A percentile compares a stretch with the other conserved stretches of the same genome.
Conservation (phyloP, 768 basidiomycete genomes). For the Ramaria rubella region DNA sequence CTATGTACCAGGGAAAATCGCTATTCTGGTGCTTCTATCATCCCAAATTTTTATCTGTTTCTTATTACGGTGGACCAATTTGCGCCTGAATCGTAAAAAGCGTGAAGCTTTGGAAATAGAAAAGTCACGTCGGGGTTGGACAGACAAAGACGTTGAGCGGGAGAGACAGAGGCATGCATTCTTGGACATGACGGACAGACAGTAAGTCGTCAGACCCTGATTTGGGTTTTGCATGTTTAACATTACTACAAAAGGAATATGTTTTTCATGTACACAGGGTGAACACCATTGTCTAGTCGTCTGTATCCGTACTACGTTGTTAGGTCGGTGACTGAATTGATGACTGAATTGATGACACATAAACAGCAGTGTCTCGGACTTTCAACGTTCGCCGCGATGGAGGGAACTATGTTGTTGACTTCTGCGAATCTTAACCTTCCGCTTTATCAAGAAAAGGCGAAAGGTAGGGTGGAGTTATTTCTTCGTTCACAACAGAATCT, state of each 20-base stretch:
- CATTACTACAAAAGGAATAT: constrained; percentile 4
- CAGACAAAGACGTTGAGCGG: constrained; percentile 17
- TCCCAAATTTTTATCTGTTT: constrained; percentile 20
- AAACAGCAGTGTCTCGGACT: not conserved
- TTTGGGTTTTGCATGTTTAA: not conserved
- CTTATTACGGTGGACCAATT: constrained; percentile 18
- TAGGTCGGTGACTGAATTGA: too few relatives aligned
- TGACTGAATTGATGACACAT: too few relatives aligned
- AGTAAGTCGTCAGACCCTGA: constrained; percentile 13
- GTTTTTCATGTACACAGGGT: constrained; percentile 10
- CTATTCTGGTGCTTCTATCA: constrained; percentile 26
- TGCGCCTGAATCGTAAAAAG: constrained; percentile 19
- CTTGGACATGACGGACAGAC: constrained; percentile 24
- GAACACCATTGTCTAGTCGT: not conserved
- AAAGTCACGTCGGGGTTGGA: constrained; percentile 19
- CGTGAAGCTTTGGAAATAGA: constrained; percentile 13
- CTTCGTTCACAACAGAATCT: not conserved
- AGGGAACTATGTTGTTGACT: not conserved
- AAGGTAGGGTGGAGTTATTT: not conserved
- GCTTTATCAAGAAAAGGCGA: not conserved
- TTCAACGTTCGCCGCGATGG: not conserved
- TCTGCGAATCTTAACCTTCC: not conserved
- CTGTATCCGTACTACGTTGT: not conserved
- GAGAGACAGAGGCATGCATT: constrained; percentile 25
- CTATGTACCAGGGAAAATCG: constrained; percentile 30